Base-by-base conservation (phyloP, 345 rosid genomes). In the Brassica cretica region DNA sequence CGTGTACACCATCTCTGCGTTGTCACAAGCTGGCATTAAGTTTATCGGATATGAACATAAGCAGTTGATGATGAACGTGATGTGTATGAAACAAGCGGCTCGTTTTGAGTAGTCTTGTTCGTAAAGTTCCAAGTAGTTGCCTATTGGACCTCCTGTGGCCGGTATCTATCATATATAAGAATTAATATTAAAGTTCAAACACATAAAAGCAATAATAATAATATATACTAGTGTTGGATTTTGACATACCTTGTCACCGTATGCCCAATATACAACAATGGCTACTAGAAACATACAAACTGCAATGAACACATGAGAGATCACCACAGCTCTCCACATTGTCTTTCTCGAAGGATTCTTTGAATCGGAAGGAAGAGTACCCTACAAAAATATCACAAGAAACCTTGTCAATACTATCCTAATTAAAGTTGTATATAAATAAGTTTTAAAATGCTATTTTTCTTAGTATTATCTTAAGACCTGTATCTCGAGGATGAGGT, bases 401-500 rank as follows among this genome's bases (percentile, higher is more conserved):
- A 29, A 18, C 15, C 32, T 33, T 39, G 5, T 60, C 15, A 56
- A 7, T 32, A 46, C 8, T 5, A 9, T 15, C 33, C 6, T 5
- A 56, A 53, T 16, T 53, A 16, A 53, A 53, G 59, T 53, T 53
- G 59, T 53, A 53, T 2, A 53, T 15, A 16, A 53, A 53, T 53
- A 2, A 53, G 59, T 53, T 15, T 53, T 53, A 16, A 6, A 53
- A 53, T 53, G 59, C 24, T 0, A 16, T 1, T 53, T 53, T 53
- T 53, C 59, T 53, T 2, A 16, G 56, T 49, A 5, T 49, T n/a
- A 53, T 55, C 25, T 53, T 18, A 55, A 55, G 60, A 55, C 60
- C 96, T 91, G 96, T 30, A 89, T 91, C 78, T 91, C 93, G 3
- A 91, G 93, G 5, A 86, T 30, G 69, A 89, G 92, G 79, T 91